Percentiles rank a stretch among this genome's conserved stretches.
These are phyloP conservation scores for Leptographium procerum DNA, from an alignment of 2,329 filamentous ascomycete species.

Conservation along the genomic window DNA sequence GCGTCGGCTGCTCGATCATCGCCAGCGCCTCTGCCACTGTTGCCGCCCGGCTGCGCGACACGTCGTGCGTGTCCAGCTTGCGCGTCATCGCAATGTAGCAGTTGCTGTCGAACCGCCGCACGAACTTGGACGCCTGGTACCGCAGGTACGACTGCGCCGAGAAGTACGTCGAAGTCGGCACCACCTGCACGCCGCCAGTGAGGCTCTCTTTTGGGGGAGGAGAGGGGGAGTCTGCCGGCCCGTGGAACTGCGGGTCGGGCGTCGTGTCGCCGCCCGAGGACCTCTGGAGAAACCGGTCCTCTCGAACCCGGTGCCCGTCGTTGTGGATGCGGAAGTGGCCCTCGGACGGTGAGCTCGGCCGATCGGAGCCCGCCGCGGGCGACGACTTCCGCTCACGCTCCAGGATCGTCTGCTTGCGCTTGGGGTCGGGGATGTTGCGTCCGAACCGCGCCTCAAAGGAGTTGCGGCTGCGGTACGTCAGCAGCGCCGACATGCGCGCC, in stretches of 20 bases:
- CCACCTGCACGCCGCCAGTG: slow-evolving; percentile 37
- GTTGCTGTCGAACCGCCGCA: slow-evolving; percentile 93
- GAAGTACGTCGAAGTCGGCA: slow-evolving; percentile 74
- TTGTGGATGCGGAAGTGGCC: slow-evolving; percentile 75
- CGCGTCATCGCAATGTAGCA: slow-evolving; percentile 98
- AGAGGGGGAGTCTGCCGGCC: slow-evolving; percentile 12
- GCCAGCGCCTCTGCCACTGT: slow-evolving; percentile 64
- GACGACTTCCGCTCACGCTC: slow-evolving; percentile 48
- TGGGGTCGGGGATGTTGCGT: slow-evolving; percentile 79
- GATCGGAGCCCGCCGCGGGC: neutral
- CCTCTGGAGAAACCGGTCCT: slow-evolving; percentile 32
- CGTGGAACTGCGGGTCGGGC: slow-evolving; percentile 14
- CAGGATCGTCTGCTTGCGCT: slow-evolving; percentile 72
- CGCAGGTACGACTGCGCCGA: slow-evolving; percentile 95
- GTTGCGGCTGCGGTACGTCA: slow-evolving; percentile 93
- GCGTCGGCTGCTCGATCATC: slow-evolving; percentile 74
- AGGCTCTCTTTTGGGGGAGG: slow-evolving; percentile 37
- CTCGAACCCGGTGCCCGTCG: slow-evolving; percentile 60
- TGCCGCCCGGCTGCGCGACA: slow-evolving; percentile 64
- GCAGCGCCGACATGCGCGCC: slow-evolving; percentile 88
- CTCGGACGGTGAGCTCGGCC: slow-evolving; percentile 38
- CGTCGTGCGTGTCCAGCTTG: slow-evolving; percentile 94
- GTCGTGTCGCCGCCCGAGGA: neutral
- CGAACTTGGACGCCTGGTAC: slow-evolving; percentile 94
- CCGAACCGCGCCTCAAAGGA: slow-evolving; percentile 95